phyloP scores from a whole-genome alignment of 2,329 filamentous ascomycete genomes.

The Claviceps paspali region DNA sequence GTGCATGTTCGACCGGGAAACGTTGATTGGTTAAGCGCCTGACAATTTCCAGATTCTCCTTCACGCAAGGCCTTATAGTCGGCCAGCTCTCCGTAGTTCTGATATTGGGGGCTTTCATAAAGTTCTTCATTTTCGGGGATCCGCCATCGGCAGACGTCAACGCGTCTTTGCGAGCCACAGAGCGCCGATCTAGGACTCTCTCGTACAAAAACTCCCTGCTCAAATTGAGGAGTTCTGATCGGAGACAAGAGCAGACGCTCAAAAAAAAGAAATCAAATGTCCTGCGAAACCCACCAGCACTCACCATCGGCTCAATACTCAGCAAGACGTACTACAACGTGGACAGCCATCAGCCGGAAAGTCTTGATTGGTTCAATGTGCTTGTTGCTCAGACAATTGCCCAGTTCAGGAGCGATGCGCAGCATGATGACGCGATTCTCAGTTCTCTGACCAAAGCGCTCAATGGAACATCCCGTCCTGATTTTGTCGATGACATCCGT shows the following conservation, averaged over 20 bases:
- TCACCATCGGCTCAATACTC: constrained; percentile 87
- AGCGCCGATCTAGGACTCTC: constrained; percentile 57
- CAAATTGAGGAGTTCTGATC: constrained; percentile 36
- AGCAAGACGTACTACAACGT: constrained; percentile 97
- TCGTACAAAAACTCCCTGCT: constrained; percentile 63
- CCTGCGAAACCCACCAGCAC: constrained; percentile 53
- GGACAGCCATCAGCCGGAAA: constrained; percentile 88
- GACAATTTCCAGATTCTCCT: constrained; percentile 46
- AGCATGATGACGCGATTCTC: constrained; percentile 81
- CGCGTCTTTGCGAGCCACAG: constrained; percentile 58
- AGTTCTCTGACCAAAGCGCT: constrained; percentile 70
- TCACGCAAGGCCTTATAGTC: constrained; percentile 84
- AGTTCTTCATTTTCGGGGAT: constrained; percentile 99
- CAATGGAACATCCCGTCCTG: constrained; percentile 74
- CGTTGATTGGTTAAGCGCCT: background rate
- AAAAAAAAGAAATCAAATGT: constrained; percentile 58
- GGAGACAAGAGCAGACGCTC: constrained; percentile 26
- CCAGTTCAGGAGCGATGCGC: constrained; percentile 83
- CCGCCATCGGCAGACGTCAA: constrained; percentile 70
- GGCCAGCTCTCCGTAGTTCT: constrained; percentile 88
- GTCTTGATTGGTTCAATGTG: constrained; percentile 97
- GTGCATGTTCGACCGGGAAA: constrained; percentile 9
- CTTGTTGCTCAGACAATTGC: constrained; percentile 92
- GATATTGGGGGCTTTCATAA: constrained; percentile 88
- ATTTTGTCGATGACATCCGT: constrained; percentile 84